Base-by-base conservation (phyloP, 768 basidiomycete species). In the Coprinellus aureogranulatus region DNA sequence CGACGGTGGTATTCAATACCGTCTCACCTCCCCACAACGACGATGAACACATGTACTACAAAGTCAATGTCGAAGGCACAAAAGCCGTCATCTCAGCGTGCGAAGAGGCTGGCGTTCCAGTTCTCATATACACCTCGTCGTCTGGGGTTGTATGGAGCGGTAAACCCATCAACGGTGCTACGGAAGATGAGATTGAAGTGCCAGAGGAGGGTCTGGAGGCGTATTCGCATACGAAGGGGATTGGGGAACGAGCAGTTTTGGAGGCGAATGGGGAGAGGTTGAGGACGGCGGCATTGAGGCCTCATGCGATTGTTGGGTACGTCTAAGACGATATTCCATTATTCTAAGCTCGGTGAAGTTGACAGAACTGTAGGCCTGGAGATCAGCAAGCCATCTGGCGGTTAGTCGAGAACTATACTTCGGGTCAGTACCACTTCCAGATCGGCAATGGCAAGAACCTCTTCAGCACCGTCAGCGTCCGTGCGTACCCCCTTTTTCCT, bases 1-100 rank as follows among this genome's bases (percentile, higher is more conserved):
- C 89, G 20, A 89, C 87, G 1, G 86, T 84, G 61, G 85, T 93
- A 57, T 87, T 94, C 59, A 92, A 94, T 69, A 92, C 90, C 18
- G 91, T 89, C 20, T 89, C 89, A 0, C 77, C 77, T 81, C 77
- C 77, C 81, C 60, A 86, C 78, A n/a, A 75, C 73, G 55, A 57
- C 76, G 55, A 76, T 77, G 52, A 73, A 84, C 61, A 74, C 80
- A 0, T 92, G 10, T 91, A 87, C 72, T 83, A 81, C 72, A 88
- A 86, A 64, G 91, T 94, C 67, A 93, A 92, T 67, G 88, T 94
- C 6, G 81, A 87, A 30, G 92, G 90, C 3, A 92, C 90, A 0
- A 77, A 79, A 59, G 82, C 85, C 0, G 77, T 93, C 48, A 83
- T 94, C 59, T 77, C 81, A 11, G 86, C 87, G 4, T 86, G 88